These are phyloP conservation scores for Rhodosporidiobolus sp. DNA, from an alignment of 768 basidiomycete species.

Conservation along the genomic window DNA sequence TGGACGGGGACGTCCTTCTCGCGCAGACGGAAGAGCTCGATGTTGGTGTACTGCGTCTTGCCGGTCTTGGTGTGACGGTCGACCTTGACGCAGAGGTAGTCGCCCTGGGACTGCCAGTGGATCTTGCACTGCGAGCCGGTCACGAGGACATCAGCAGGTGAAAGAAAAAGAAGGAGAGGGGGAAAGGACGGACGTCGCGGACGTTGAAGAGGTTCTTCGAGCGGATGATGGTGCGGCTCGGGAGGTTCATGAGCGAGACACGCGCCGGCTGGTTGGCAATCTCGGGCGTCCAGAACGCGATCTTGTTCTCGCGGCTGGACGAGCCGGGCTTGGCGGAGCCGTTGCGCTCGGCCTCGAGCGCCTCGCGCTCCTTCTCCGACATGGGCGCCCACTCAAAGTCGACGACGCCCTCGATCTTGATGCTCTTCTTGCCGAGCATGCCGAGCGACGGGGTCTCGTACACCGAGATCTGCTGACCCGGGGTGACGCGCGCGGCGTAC, in stretches of 20 bases:
- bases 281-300: slow-evolving; percentile 98
- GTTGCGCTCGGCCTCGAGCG: slow-evolving; percentile 35
- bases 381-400: slow-evolving; percentile 99
- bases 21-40: slow-evolving; percentile 94
- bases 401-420: slow-evolving; percentile 94
- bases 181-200: slow-evolving; percentile 66
- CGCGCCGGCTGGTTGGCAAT: slow-evolving; percentile 93
- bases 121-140: slow-evolving; percentile 77
- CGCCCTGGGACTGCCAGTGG: slow-evolving; percentile 96
- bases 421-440: slow-evolving; percentile 88
- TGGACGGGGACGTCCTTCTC: slow-evolving; percentile 98
- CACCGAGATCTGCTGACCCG: slow-evolving; percentile 90
- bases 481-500: slow-evolving; percentile 82
- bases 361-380: slow-evolving; percentile 70
- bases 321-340: slow-evolving; percentile 46
- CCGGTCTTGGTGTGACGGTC: slow-evolving; percentile 98
- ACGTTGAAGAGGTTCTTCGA: slow-evolving; percentile 98
- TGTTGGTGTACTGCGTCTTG: slow-evolving; percentile 95
- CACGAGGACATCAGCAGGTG: neutral
- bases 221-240: slow-evolving; percentile 73
- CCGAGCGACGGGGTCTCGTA: slow-evolving; percentile 94
- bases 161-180: neutral
- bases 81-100: slow-evolving; percentile 97
- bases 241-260: slow-evolving; percentile 87
- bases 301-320: slow-evolving; percentile 71